These are phyloP conservation scores for Kodamaea nitidulidarum DNA, from an alignment of 805 yeast species.

Conservation along the genomic window DNA sequence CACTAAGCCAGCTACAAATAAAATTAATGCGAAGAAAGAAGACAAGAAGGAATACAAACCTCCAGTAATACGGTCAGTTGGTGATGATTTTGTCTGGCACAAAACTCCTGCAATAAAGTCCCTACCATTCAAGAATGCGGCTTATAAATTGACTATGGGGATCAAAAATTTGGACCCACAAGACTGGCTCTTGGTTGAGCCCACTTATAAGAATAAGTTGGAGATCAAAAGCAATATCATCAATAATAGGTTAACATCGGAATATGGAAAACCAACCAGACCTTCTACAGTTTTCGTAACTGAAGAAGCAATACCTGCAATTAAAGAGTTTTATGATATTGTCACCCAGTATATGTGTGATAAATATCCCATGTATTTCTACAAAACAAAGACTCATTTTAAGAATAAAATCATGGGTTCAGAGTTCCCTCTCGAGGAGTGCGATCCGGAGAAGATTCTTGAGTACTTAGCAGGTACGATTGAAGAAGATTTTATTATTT, in stretches of 20 bases:
- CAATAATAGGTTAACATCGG: slow-evolving; percentile 28
- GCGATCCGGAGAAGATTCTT: slow-evolving; percentile 16
- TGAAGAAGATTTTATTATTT: slow-evolving; percentile 40
- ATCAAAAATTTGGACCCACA: slow-evolving; percentile 32
- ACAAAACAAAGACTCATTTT: slow-evolving; percentile 14
- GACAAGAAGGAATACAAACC: slow-evolving; percentile 1
- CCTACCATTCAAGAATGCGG: slow-evolving; percentile 57
- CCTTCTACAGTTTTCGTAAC: slow-evolving; percentile 29
- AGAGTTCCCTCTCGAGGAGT: slow-evolving; percentile 11
- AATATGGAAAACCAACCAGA: slow-evolving; percentile 27
- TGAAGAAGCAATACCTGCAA: slow-evolving; percentile 32
- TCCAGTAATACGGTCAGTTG: slow-evolving; percentile 15
- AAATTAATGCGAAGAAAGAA: background rate
- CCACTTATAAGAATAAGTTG: slow-evolving; percentile 25
- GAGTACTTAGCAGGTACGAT: slow-evolving; percentile 26
- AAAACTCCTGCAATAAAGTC: slow-evolving; percentile 21
- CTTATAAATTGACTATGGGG: slow-evolving; percentile 62
- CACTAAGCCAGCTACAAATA: background rate
- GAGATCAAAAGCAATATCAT: slow-evolving; percentile 26
- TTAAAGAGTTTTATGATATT: slow-evolving; percentile 32
- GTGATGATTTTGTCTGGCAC: slow-evolving; percentile 25
- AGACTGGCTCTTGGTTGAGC: slow-evolving; percentile 41
- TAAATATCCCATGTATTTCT: slow-evolving; percentile 39
- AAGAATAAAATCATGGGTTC: slow-evolving; percentile 23
- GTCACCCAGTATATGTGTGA: slow-evolving; percentile 30